A percentile compares a stretch with the other conserved stretches of the same genome.
Evolutionary conservation across 2,329 filamentous ascomycete genomes (phyloP).

Genomic region (Davidsoniella eucalypti): DNA sequence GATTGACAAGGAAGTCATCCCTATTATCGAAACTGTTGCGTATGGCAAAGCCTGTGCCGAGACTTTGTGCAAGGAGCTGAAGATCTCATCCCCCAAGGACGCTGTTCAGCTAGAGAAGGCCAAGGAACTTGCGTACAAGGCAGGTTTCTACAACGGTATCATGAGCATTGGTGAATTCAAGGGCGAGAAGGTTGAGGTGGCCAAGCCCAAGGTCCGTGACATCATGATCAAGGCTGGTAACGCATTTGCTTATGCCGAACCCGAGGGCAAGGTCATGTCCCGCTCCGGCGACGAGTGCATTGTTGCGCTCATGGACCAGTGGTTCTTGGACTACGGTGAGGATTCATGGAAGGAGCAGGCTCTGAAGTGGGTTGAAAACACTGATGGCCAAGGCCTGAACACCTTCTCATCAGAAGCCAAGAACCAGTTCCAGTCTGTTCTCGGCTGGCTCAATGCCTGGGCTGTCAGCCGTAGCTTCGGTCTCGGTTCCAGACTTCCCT

Average conservation of each 20-base stretch:
- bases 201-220: slow-evolving; percentile 70
- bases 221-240: slow-evolving; percentile 59
- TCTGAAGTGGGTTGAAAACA: slow-evolving; percentile 53
- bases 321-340: slow-evolving; percentile 95
- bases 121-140: slow-evolving; percentile 93
- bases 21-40: slow-evolving; percentile 75
- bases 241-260: slow-evolving; percentile 87
- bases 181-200: slow-evolving; percentile 70
- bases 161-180: slow-evolving; percentile 80
- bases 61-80: slow-evolving; percentile 74
- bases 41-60: slow-evolving; percentile 77
- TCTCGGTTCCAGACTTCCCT: slow-evolving; percentile 83
- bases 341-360: slow-evolving; percentile 69
- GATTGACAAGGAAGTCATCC: slow-evolving; percentile 77
- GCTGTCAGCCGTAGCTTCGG: slow-evolving; percentile 85
- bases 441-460: slow-evolving; percentile 93
- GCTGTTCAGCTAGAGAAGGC: slow-evolving; percentile 75
- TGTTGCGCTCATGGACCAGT: slow-evolving; percentile 85
- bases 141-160: slow-evolving; percentile 89
- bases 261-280: slow-evolving; percentile 75
- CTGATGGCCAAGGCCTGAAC: slow-evolving; percentile 52
- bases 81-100: slow-evolving; percentile 95
- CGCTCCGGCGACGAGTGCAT: slow-evolving; percentile 87
- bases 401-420: slow-evolving; percentile 64
- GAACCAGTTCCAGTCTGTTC: slow-evolving; percentile 66